These are phyloP conservation scores for Pseudocercospora fijiensis DNA, from an alignment of 2,329 filamentous ascomycete species.

Conservation along the genomic window DNA sequence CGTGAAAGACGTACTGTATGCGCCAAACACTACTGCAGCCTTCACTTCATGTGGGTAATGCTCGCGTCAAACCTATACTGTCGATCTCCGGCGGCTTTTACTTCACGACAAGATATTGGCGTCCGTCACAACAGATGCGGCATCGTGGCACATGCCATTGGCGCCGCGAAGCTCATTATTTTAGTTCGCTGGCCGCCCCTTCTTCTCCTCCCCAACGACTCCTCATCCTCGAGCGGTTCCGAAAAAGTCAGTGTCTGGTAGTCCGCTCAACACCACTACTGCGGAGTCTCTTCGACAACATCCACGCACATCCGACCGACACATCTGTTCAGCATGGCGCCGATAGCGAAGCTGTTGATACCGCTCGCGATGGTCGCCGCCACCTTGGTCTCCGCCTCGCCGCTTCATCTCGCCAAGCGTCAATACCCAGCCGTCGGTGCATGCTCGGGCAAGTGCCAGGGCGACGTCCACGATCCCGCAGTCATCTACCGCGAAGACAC, in stretches of 20 bases:
- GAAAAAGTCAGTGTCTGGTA: neutral
- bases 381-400: slow-evolving; percentile 7
- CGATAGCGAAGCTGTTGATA: neutral
- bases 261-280: neutral
- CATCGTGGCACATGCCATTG: slow-evolving; percentile 3
- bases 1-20: neutral
- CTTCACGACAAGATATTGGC: neutral
- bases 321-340: neutral
- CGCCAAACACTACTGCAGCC: neutral
- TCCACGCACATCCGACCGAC: neutral
- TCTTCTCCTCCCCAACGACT: neutral
- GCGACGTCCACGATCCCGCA: slow-evolving; percentile 24
- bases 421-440: slow-evolving; percentile 20
- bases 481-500: slow-evolving; percentile 26
- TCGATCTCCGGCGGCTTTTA: neutral
- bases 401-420: slow-evolving; percentile 16
- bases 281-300: neutral
- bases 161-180: neutral
- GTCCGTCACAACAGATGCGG: neutral
- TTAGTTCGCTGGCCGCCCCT: neutral
- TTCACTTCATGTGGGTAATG: slow-evolving; percentile 1
- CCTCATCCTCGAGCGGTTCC: neutral
- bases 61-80: neutral
- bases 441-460: slow-evolving; percentile 22
- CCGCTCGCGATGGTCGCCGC: neutral